A percentile compares a stretch with the other conserved stretches of the same genome.
Conservation (phyloP, 805 yeast species). For the Nakazawaea pomicola region DNA sequence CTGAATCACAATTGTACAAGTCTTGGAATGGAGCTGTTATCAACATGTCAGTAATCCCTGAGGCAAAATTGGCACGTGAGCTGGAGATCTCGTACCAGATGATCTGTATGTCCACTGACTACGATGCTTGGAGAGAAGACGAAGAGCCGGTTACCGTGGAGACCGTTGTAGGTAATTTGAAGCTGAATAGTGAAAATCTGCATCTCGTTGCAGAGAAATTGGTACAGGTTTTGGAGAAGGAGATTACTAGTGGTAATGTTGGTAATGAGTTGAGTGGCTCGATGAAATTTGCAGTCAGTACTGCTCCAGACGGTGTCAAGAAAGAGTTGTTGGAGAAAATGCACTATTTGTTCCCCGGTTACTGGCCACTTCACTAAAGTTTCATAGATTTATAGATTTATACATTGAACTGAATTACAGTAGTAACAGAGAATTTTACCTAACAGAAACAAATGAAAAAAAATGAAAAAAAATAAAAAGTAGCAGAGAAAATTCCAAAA, state of each 20-base stretch:
- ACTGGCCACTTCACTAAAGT: slow-evolving; percentile 52
- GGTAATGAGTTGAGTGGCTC: slow-evolving; percentile 71
- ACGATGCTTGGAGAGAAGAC: slow-evolving; percentile 95
- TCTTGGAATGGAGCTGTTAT: slow-evolving; percentile 92
- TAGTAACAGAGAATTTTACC: too few relatives aligned
- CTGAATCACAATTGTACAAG: slow-evolving; percentile 84
- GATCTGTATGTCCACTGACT: slow-evolving; percentile 98
- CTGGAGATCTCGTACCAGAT: slow-evolving; percentile 96
- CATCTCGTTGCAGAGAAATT: slow-evolving; percentile 67
- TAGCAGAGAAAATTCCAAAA: not conserved
- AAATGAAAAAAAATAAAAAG: slow-evolving; percentile 1
- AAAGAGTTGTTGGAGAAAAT: slow-evolving; percentile 70
- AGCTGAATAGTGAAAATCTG: slow-evolving; percentile 85
- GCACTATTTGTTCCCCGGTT: slow-evolving; percentile 87
- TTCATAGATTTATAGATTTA: too few relatives aligned
- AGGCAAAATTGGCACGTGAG: slow-evolving; percentile 93
- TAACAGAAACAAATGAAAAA: too few relatives aligned
- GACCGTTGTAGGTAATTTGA: slow-evolving; percentile 85
- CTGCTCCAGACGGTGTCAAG: slow-evolving; percentile 68
- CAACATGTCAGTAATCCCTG: slow-evolving; percentile 97
- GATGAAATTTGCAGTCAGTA: slow-evolving; percentile 78
- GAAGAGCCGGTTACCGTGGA: slow-evolving; percentile 99
- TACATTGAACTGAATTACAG: too few relatives aligned
- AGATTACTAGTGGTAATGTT: slow-evolving; percentile 50
- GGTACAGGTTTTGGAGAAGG: slow-evolving; percentile 61